Base-by-base conservation (phyloP, 169 alveolate genomes). In the Fabrea salina region DNA sequence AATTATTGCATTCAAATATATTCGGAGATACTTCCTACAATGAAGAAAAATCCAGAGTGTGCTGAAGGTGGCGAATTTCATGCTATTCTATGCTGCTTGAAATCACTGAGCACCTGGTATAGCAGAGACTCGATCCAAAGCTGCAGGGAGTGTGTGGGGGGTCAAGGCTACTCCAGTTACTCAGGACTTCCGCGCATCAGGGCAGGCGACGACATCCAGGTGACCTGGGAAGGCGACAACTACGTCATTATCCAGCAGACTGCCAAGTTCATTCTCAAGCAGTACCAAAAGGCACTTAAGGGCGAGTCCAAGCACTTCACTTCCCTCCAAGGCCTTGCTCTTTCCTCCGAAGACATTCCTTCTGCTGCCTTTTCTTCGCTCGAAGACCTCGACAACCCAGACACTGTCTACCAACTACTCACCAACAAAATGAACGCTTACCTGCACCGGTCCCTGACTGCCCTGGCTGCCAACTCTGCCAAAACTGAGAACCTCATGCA, bases 181-280 rank as follows among this genome's bases (percentile, higher is more conserved):
- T 19, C 54, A 7, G 19, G 53, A 32, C 57, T 85, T 35, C 77
- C 72, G 8, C 7, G 32, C n/a, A 39, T 82, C 13, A 33, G 16
- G 47, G 25, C 22, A 3, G 41, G 44, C 0, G 43, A 43, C 4
- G 91, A 85, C 44, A 39, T 82, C 16, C 37, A 77, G 19, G 51
- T 53, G 27, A 84, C 90, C n/a, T 84, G 86, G 86, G 90, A 84
- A 57, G 90, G 90, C 30, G 90, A 84, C 47, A 84, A 80, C 67
- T 32, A 70, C 40, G 87, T 84, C 44, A 41, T 84, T 22, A 47
- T 84, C 11, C 57, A 74, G 51, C 82, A 84, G 49, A 33, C 85
- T 13, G 85, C 82, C 3, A 71, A 64, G 25, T 79, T 74, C 50
- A 32, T 84, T 4, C 8, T 80, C 3, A 80, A 84, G 44, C 78